phyloP scores from a whole-genome alignment of 192 early-diverging fungal species.

The Coemansia sp. region DNA sequence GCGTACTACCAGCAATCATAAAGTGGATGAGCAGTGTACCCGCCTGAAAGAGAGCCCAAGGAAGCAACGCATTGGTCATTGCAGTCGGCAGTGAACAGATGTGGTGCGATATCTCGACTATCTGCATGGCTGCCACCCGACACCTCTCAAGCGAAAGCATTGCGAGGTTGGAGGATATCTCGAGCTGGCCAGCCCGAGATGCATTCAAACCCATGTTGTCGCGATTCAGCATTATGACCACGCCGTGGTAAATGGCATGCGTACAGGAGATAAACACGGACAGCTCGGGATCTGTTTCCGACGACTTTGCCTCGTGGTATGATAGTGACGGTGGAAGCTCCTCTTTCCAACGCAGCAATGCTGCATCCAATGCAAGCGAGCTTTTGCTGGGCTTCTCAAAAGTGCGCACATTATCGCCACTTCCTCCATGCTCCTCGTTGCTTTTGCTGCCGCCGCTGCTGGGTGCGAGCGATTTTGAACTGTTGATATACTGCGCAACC shows the following conservation, averaged over 20 bases:
- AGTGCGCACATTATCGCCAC: background rate
- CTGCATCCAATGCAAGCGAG: conserved; percentile 33
- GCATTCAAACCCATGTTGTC: conserved; percentile 55
- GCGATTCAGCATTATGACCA: conserved; percentile 54
- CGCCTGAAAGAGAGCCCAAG: conserved; percentile 57
- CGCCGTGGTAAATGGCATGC: conserved; percentile 53
- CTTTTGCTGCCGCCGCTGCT: background rate
- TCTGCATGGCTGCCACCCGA: conserved; percentile 51
- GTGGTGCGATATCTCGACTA: conserved; percentile 52
- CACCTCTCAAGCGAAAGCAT: conserved; percentile 54
- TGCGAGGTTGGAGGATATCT: conserved; percentile 49
- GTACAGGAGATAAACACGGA: conserved; percentile 48
- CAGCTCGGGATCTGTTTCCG: conserved; percentile 27
- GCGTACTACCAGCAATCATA: conserved; percentile 55
- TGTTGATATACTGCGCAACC: conserved; percentile 52
- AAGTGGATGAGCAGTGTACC: conserved; percentile 58
- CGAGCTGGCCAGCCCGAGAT: conserved; percentile 45
- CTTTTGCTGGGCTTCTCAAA: conserved; percentile 19
- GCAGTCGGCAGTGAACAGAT: conserved; percentile 47
- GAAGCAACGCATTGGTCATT: conserved; percentile 52
- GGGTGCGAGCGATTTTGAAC: conserved; percentile 11
- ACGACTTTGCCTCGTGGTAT: conserved; percentile 25
- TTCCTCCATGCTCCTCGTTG: background rate
- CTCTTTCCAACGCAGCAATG: conserved; percentile 52
- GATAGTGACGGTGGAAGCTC: conserved; percentile 41